phyloP scores from a whole-genome alignment of 805 yeast genomes.

The Yamadazyma laniorum region DNA sequence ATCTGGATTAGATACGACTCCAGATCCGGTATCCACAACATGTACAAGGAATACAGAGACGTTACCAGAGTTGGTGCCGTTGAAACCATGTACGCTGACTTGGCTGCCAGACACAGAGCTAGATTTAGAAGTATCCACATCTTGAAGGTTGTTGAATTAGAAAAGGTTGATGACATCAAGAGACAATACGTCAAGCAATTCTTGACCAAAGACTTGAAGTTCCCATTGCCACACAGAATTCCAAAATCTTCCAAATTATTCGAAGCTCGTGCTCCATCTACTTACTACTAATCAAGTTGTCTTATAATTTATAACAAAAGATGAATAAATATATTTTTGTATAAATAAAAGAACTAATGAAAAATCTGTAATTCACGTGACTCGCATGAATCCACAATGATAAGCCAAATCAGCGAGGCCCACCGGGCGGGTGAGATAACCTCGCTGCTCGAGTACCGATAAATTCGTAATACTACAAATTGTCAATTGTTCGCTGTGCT shows the following conservation, averaged over 20 bases:
- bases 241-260: conserved; percentile 84
- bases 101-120: conserved; percentile 99
- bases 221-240: conserved; percentile 99
- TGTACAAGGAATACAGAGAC: conserved; percentile 99
- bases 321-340: conserved; percentile 11
- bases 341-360: conserved; percentile 8
- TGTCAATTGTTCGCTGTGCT: too few species aligned
- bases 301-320: conserved; percentile 12
- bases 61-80: conserved; percentile 99
- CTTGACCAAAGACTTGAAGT: conserved; percentile 90
- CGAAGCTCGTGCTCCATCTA: conserved; percentile 92
- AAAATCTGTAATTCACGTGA: background rate
- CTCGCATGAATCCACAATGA: too few species aligned
- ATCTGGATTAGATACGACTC: conserved; percentile 99
- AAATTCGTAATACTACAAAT: too few species aligned
- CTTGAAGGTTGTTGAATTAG: conserved; percentile 98
- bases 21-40: conserved; percentile 99
- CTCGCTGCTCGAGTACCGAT: background rate
- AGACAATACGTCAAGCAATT: conserved; percentile 99
- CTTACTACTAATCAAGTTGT: conserved; percentile 73
- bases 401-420: too few species aligned
- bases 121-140: conserved; percentile 99
- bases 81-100: conserved; percentile 97
- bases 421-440: too few species aligned
- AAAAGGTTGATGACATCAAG: conserved; percentile 96